Base-by-base conservation (phyloP, 1,284 basidiomycete genomes). In the Ustilago sp. region DNA sequence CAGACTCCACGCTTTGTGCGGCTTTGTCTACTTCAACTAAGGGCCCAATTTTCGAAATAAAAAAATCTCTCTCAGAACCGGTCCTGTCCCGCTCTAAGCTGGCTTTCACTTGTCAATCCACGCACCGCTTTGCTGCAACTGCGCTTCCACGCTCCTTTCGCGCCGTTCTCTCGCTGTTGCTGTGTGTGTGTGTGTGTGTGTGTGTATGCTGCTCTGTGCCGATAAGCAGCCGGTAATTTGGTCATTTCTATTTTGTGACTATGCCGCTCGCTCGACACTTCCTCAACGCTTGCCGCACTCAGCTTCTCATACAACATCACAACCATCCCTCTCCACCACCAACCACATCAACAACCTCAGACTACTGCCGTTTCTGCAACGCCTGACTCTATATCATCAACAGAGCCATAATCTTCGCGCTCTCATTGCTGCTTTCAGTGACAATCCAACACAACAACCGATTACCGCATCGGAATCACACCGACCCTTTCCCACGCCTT, bases 61-160 rank as follows among this genome's bases (percentile, higher is more conserved):
- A 28, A 28, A 28, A 28, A 39, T 39, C 38, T 39, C 38, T 19
- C 39, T 57, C 17, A 15, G 41, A 57, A 28, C 39, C 57, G 57
- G 45, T 39, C 58, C 58, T 50, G 47, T 59, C 58, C 58, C 58
- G 47, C 47, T 8, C 15, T 23, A 11, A 32, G 2, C 41, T 28
- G 12, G 53, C 36, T 23, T 43, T 23, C 5, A 11, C 12, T n/a
- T 36, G 23, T 55, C 23, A 13, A 45, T 43, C 34, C 55, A 39
- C 38, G 15, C 35, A 28, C 19, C 17, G 36, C n/a, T 19, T 39
- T 39, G 39, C 23, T 31, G 39, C 39, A 28, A 38, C 23, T 32
- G 35, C 55, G 55, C 43, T 57, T 57, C 55, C 55, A 47, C 55
- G 55, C 55, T 57, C 41, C 41, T 57, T 13, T 55, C n/a, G 17